phyloP scores from a whole-genome alignment of 2,329 filamentous ascomycete genomes.

The Diaporthe citrichinensis region DNA sequence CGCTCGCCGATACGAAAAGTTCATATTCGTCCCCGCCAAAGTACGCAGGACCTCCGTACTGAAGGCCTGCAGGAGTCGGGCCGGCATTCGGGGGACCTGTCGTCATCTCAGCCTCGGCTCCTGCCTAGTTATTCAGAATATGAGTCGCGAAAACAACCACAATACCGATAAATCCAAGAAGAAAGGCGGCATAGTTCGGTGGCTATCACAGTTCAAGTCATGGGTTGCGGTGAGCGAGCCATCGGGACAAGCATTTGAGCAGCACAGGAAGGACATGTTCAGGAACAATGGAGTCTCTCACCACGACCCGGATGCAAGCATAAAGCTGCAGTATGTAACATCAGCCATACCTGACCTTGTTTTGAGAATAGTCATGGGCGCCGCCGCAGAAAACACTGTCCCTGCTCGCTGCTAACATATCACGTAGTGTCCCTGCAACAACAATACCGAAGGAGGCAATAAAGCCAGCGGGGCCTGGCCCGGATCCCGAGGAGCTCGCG shows the following conservation, averaged over 20 bases:
- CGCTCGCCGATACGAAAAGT: not conserved
- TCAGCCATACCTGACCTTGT: not conserved
- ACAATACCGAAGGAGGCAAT: conserved; percentile 61
- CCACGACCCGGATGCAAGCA: conserved; percentile 59
- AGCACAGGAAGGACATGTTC: conserved; percentile 60
- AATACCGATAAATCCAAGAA: conserved; percentile 44
- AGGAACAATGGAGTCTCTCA: conserved; percentile 59
- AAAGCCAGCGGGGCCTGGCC: conserved; percentile 58
- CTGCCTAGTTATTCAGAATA: not conserved
- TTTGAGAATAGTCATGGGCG: not conserved
- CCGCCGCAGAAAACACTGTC: not conserved
- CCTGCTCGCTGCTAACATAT: not conserved
- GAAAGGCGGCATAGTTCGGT: conserved; percentile 51
- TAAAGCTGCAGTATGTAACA: conserved; percentile 59
- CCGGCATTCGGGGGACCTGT: not conserved
- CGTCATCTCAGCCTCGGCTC: not conserved
- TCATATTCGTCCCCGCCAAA: not conserved
- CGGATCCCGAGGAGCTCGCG: conserved; percentile 61
- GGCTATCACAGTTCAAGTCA: conserved; percentile 60
- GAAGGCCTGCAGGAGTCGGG: not conserved
- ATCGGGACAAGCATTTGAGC: conserved; percentile 62
- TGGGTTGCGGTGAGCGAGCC: conserved; percentile 66
- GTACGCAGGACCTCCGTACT: not conserved
- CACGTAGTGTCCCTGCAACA: conserved; percentile 54
- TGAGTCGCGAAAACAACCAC: conserved; percentile 11